Percentiles rank a stretch among this genome's conserved stretches.
These are phyloP conservation scores for Epicoccum sorghinum DNA, from an alignment of 2,329 filamentous ascomycete genomes.

Conservation along the genomic window DNA sequence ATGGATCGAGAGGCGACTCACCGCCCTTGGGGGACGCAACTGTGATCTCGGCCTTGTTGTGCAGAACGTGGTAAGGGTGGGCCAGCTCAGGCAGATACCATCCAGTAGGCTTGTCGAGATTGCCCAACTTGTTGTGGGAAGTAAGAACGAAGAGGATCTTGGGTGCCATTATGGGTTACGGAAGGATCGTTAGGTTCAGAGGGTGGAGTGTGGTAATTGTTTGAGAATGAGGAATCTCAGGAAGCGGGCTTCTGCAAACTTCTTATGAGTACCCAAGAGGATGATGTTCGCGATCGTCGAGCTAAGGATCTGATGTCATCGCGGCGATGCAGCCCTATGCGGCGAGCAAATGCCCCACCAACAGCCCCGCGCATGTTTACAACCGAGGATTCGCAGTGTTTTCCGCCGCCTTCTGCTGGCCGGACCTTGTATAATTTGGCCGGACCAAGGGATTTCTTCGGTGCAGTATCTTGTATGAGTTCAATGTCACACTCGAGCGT, in stretches of 20 bases:
- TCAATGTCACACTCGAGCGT: neutral
- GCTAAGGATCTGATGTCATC: constrained; percentile 3
- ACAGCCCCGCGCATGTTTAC: neutral
- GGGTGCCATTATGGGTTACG: constrained; percentile 32
- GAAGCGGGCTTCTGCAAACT: neutral
- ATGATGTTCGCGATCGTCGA: neutral
- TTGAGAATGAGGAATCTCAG: neutral
- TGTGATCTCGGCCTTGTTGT: constrained; percentile 45
- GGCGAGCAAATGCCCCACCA: neutral
- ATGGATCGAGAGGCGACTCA: constrained; percentile 46
- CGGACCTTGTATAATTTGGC: neutral
- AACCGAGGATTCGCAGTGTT: neutral
- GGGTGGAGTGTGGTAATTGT: neutral
- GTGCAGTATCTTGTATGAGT: neutral
- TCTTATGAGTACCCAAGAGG: constrained; percentile 2
- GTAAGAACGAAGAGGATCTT: constrained; percentile 76
- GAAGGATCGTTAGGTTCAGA: neutral
- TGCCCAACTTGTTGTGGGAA: constrained; percentile 59
- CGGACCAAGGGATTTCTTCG: neutral
- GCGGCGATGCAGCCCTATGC: constrained; percentile 8
- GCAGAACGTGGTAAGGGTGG: constrained; percentile 49
- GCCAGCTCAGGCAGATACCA: constrained; percentile 65
- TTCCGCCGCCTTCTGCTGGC: neutral
- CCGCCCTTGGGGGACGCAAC: constrained; percentile 50
- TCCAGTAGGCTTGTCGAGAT: constrained; percentile 62